Evolutionary conservation across 768 basidiomycete species (phyloP).

Genomic region (Amanita polypyramis): DNA sequence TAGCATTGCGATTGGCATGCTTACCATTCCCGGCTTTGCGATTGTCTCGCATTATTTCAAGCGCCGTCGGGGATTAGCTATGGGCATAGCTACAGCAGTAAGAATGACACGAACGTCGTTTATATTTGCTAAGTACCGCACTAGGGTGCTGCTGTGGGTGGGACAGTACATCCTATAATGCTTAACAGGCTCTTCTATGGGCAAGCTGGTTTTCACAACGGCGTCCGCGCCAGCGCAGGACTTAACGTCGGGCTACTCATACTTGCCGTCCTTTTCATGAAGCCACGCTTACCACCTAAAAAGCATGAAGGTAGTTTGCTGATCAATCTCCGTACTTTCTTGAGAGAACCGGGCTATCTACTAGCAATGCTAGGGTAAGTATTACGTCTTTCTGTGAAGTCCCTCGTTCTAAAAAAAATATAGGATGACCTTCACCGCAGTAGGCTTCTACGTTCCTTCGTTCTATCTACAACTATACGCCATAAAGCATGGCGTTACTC

Average conservation of each 20-base stretch:
- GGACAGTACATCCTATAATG: conserved; percentile 52
- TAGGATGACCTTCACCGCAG: conserved; percentile 24
- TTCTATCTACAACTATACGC: conserved; percentile 50
- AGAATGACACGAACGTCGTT: neutral
- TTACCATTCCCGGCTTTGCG: conserved; percentile 35
- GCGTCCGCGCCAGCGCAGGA: conserved; percentile 38
- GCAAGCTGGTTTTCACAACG: conserved; percentile 39
- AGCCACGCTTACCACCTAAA: conserved; percentile 30
- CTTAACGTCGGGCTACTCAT: conserved; percentile 27
- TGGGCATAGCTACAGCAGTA: conserved; percentile 26
- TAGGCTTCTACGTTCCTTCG: conserved; percentile 37
- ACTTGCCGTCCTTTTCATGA: conserved; percentile 27
- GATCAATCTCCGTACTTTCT: conserved; percentile 21
- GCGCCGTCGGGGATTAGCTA: conserved; percentile 22
- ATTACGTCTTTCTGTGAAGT: neutral
- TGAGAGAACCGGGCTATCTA: conserved; percentile 34
- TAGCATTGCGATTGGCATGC: conserved; percentile 40
- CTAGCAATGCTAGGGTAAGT: conserved; percentile 29
- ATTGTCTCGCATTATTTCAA: conserved; percentile 29
- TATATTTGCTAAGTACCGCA: neutral
- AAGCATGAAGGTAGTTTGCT: conserved; percentile 20
- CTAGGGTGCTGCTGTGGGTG: conserved; percentile 46
- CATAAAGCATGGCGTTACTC: conserved; percentile 31
- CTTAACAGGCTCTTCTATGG: conserved; percentile 44
- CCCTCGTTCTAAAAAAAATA: neutral